Conservation (phyloP, 1,139 yeast species). For the Sugiyamaella pinicola region DNA sequence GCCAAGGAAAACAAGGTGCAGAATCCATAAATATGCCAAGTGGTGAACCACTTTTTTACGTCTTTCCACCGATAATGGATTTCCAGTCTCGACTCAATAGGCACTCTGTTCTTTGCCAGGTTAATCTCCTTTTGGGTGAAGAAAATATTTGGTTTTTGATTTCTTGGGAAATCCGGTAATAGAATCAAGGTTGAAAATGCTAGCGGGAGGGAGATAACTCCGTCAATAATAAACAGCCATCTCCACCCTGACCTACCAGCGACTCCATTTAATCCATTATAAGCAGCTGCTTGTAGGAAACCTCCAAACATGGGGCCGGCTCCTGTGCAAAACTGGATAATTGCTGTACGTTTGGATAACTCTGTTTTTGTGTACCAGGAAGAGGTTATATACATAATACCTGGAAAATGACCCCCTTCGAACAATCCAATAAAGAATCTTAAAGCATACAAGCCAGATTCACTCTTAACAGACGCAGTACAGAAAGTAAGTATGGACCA, state of each 20-base stretch:
- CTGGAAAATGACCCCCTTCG: slow-evolving; percentile 44
- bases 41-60: slow-evolving; percentile 26
- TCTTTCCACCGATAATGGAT: slow-evolving; percentile 22
- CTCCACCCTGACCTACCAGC: slow-evolving; percentile 47
- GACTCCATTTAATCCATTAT: slow-evolving; percentile 50
- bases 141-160: slow-evolving; percentile 6
- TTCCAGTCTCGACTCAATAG: slow-evolving; percentile 23
- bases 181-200: slow-evolving; percentile 41
- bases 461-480: slow-evolving; percentile 12
- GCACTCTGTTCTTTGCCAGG: slow-evolving; percentile 21
- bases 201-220: slow-evolving; percentile 43
- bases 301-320: slow-evolving; percentile 45
- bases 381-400: slow-evolving; percentile 28
- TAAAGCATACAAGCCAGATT: slow-evolving; percentile 8
- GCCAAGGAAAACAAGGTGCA: slow-evolving; percentile 30
- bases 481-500: slow-evolving; percentile 17
- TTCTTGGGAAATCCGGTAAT: slow-evolving; percentile 24
- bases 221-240: slow-evolving; percentile 23
- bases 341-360: slow-evolving; percentile 22
- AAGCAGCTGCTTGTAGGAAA: slow-evolving; percentile 52
- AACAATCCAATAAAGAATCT: slow-evolving; percentile 53
- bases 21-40: slow-evolving; percentile 39
- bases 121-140: slow-evolving; percentile 22
- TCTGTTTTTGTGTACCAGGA: slow-evolving; percentile 34
- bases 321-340: slow-evolving; percentile 40